Evolutionary conservation across 345 rosid genomes (phyloP).

Genomic region (Rhodomyrtus tomentosa): DNA sequence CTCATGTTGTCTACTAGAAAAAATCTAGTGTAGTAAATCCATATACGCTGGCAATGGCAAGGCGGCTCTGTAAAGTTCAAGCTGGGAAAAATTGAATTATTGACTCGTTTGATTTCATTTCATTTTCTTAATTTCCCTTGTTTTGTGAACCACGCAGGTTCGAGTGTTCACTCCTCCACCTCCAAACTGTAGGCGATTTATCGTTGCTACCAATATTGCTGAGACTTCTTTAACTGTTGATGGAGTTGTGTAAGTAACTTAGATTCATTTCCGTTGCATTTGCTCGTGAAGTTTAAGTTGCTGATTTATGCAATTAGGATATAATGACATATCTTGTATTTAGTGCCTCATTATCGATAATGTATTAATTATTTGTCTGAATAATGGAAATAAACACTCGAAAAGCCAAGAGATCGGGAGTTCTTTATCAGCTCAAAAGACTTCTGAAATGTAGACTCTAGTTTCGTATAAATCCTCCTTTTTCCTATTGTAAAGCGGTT

Average conservation of each 20-base stretch:
- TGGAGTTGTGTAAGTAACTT: conserved; percentile 85
- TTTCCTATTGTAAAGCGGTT: neutral
- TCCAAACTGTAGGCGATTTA: conserved; percentile 86
- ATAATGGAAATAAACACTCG: neutral
- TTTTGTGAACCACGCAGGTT: conserved; percentile 35
- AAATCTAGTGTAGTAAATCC: neutral
- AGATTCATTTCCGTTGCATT: neutral
- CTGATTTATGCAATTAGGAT: neutral
- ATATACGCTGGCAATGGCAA: neutral
- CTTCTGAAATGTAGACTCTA: neutral
- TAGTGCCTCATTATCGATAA: neutral
- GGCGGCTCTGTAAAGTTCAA: neutral
- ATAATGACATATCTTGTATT: neutral
- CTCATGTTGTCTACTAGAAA: neutral
- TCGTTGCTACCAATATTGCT: conserved; percentile 91
- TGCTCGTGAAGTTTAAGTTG: neutral
- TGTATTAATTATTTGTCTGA: neutral
- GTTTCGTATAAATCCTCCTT: neutral
- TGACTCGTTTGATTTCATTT: neutral
- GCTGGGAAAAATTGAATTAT: neutral
- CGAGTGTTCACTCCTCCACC: conserved; percentile 92
- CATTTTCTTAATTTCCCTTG: neutral
- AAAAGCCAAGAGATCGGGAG: neutral
- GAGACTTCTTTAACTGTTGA: conserved; percentile 98
- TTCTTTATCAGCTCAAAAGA: neutral